A percentile compares a stretch with the other conserved stretches of the same genome.
Conservation (phyloP, 371 early-diverging fungal species). For the Apophysomyces variabilis region DNA sequence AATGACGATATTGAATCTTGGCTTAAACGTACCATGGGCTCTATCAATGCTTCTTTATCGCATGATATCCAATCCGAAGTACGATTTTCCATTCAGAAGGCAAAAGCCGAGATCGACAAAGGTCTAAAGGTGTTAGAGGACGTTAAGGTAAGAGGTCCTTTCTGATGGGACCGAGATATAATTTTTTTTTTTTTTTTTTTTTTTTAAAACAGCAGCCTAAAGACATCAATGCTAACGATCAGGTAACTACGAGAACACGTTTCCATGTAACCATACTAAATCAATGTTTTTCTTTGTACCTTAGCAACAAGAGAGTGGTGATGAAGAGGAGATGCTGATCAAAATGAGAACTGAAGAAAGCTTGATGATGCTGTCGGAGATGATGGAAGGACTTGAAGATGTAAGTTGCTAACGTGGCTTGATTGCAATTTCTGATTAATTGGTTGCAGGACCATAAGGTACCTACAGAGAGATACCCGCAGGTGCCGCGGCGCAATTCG, state of each 20-base stretch:
- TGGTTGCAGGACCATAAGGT: not conserved
- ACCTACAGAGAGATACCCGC: conserved; percentile 18
- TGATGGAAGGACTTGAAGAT: conserved; percentile 9
- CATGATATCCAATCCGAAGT: conserved; percentile 31
- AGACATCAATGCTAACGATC: not conserved
- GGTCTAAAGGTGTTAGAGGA: conserved; percentile 46
- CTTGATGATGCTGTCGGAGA: not conserved
- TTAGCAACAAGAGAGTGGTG: not conserved
- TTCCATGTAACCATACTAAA: not conserved
- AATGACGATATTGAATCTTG: conserved; percentile 27
- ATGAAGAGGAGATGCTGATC: not conserved
- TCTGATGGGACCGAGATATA: not conserved
- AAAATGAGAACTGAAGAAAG: conserved; percentile 4
- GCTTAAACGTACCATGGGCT: conserved; percentile 27
- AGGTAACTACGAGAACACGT: not conserved
- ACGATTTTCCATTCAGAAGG: conserved; percentile 47
- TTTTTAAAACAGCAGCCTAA: not conserved
- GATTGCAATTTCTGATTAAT: not conserved
- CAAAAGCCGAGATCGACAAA: conserved; percentile 54
- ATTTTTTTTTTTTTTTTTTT: not conserved
- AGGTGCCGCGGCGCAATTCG: conserved; percentile 16
- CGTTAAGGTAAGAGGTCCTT: conserved; percentile 22
- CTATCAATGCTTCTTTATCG: conserved; percentile 23
- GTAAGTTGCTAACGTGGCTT: not conserved
- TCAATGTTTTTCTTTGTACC: not conserved